Conservation (phyloP, 148 eudicot species). For the Camellia lanceoleosa region DNA sequence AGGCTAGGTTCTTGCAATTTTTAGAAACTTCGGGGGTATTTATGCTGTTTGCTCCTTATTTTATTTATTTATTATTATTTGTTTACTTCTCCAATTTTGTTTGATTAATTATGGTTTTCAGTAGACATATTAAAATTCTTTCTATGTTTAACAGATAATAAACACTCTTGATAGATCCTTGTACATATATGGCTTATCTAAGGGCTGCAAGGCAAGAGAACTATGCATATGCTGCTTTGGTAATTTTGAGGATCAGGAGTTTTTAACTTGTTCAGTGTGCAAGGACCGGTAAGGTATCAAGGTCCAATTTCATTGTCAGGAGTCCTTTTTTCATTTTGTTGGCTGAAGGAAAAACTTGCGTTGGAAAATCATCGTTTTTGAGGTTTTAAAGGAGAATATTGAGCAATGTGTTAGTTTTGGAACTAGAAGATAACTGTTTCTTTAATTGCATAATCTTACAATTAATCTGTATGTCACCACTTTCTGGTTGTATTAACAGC, state of each 20-base stretch:
- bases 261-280: slow-evolving; percentile 70
- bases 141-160: slow-evolving; percentile 48
- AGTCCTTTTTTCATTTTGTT: background rate
- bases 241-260: slow-evolving; percentile 51
- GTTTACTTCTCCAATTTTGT: background rate
- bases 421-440: slow-evolving; percentile 6
- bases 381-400: background rate
- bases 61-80: background rate
- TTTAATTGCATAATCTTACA: background rate
- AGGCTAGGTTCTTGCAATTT: slow-evolving; percentile 7
- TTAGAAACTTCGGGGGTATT: background rate
- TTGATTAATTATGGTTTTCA: background rate
- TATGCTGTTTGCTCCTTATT: background rate
- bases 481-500: slow-evolving; percentile 37
- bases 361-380: slow-evolving; percentile 7
- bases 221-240: slow-evolving; percentile 61
- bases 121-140: background rate
- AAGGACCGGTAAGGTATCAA: slow-evolving; percentile 68
- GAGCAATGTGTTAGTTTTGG: background rate
- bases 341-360: background rate
- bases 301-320: slow-evolving; percentile 18
- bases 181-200: slow-evolving; percentile 47
- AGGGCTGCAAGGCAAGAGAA: slow-evolving; percentile 43
- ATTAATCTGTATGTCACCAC: background rate
- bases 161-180: slow-evolving; percentile 63